Conservation (phyloP, 257 asterid genomes). For the Paulownia fortunei region DNA sequence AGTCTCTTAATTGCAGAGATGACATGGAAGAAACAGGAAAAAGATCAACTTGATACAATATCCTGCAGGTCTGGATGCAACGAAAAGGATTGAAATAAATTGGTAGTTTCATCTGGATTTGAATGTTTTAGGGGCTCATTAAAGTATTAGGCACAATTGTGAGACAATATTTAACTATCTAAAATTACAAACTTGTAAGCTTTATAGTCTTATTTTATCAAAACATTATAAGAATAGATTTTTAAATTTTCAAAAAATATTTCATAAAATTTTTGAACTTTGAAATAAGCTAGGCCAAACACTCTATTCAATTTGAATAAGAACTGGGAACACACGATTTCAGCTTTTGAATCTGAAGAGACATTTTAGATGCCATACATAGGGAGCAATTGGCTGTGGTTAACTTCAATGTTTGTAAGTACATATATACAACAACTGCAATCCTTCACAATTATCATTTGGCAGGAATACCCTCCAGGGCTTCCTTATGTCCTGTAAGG, state of each 20-base stretch:
- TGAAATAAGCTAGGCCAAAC: not conserved
- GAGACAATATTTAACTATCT: no score
- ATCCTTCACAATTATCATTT: slow-evolving; percentile 14
- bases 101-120: not conserved
- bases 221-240: no score
- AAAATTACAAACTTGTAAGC: no score
- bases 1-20: not conserved
- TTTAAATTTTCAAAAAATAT: no score
- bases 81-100: not conserved
- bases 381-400: not conserved
- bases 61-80: not conserved
- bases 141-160: not conserved
- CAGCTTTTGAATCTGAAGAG: no score
- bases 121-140: not conserved
- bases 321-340: no score
- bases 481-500: not conserved
- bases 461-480: not conserved
- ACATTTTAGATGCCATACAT: not conserved
- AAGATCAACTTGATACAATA: not conserved
- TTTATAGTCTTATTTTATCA: no score
- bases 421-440: slow-evolving; percentile 9
- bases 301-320: not conserved
- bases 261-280: not conserved
- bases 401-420: not conserved
- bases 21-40: not conserved